Conservation (phyloP, 306 rosid genomes). For the Crotalaria pallida region DNA sequence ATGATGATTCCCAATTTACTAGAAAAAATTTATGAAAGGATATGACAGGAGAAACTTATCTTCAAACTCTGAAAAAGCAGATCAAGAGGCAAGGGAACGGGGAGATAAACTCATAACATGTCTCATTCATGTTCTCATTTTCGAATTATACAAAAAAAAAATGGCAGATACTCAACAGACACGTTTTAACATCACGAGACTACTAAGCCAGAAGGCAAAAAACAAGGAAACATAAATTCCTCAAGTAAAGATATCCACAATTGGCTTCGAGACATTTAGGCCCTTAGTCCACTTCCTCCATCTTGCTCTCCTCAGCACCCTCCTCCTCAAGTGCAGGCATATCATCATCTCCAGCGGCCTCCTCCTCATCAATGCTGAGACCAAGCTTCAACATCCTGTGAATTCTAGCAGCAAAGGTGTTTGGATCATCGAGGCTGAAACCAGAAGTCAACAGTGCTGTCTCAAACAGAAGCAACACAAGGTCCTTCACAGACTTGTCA, state of each 20-base stretch:
- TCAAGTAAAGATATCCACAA: not conserved
- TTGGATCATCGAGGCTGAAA: slow-evolving; percentile 56
- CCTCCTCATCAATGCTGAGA: slow-evolving; percentile 56
- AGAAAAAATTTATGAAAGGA: no score
- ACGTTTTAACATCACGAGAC: not conserved
- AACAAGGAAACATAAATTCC: not conserved
- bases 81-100: not conserved
- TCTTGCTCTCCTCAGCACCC: slow-evolving; percentile 50
- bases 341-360: slow-evolving; percentile 36
- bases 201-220: not conserved
- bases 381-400: slow-evolving; percentile 62
- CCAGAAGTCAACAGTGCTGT: slow-evolving; percentile 53
- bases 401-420: slow-evolving; percentile 47
- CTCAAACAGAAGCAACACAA: slow-evolving; percentile 52
- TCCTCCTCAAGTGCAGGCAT: slow-evolving; percentile 57
- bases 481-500: slow-evolving; percentile 52
- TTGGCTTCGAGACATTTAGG: not conserved
- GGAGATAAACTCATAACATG: not conserved
- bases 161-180: not conserved
- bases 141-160: no score
- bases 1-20: no score
- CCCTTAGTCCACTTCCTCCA: slow-evolving; percentile 57
- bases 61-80: no score
- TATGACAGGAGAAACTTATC: no score
- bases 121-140: not conserved